phyloP scores from a whole-genome alignment of 1,284 basidiomycete genomes.

The Peniophora sp. region DNA sequence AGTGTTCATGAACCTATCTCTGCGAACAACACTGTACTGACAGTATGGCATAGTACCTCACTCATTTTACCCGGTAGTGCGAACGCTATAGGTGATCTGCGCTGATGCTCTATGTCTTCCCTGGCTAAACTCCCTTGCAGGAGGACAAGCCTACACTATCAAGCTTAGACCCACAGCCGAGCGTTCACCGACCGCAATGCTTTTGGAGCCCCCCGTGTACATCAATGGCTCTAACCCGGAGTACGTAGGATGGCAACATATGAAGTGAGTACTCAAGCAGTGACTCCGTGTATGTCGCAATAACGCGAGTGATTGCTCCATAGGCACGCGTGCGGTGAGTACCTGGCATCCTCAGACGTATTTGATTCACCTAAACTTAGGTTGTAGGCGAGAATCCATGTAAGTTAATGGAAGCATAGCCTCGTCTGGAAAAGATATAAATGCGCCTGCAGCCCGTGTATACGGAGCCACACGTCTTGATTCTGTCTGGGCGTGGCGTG shows the following conservation, averaged over 20 bases:
- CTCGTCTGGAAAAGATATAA: not conserved
- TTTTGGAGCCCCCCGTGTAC: conserved; percentile 36
- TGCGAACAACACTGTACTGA: no score
- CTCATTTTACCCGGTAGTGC: conserved; percentile 55
- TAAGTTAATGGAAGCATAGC: conserved; percentile 11
- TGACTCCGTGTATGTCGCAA: not conserved
- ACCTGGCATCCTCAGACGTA: conserved; percentile 9
- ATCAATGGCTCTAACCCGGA: conserved; percentile 23
- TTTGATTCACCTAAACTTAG: not conserved
- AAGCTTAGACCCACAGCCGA: conserved; percentile 41
- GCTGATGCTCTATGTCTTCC: not conserved
- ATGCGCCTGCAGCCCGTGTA: conserved; percentile 16
- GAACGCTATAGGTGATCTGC: conserved; percentile 41
- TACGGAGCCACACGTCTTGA: conserved; percentile 40
- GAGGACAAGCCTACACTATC: conserved; percentile 39
- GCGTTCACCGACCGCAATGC: conserved; percentile 34
- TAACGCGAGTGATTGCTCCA: not conserved
- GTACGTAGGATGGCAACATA: conserved; percentile 32
- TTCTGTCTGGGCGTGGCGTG: conserved; percentile 46
- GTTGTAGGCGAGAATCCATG: conserved; percentile 26
- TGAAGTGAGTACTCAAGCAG: conserved; percentile 31
- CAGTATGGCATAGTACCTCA: conserved; percentile 40
- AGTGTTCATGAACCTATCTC: no score
- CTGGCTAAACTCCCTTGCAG: conserved; percentile 16
- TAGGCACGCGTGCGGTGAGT: conserved; percentile 30